Conservation (phyloP, 2,329 filamentous ascomycete genomes). For the Fusarium mangiferae region DNA sequence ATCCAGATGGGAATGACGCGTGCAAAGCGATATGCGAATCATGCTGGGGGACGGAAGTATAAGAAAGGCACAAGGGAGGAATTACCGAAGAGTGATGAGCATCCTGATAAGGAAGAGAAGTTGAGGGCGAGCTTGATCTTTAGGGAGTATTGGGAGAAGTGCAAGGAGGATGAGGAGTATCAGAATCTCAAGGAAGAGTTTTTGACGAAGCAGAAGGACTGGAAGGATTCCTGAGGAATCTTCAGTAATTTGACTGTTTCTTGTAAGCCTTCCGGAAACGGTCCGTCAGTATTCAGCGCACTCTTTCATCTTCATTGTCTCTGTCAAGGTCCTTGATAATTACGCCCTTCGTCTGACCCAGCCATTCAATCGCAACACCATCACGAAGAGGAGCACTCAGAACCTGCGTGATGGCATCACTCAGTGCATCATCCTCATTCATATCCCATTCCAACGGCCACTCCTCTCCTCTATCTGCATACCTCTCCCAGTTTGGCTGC, state of each 20-base stretch:
- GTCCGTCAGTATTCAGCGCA: too few species aligned
- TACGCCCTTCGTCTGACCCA: neutral
- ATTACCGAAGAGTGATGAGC: slow-evolving; percentile 20
- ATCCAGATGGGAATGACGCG: slow-evolving; percentile 74
- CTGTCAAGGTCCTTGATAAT: too few species aligned
- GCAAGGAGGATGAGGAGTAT: slow-evolving; percentile 38
- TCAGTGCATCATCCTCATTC: neutral
- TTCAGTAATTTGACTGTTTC: neutral
- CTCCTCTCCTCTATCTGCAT: neutral
- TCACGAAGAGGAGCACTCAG: neutral
- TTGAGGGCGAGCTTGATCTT: slow-evolving; percentile 35
- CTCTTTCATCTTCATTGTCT: neutral
- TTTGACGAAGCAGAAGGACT: neutral
- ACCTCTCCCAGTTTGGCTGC: neutral
- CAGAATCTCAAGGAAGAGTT: slow-evolving; percentile 28
- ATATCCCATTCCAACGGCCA: neutral
- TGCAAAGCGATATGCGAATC: slow-evolving; percentile 68
- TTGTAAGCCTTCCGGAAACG: fast-evolving
- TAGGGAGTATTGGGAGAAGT: slow-evolving; percentile 31
- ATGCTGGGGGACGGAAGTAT: slow-evolving; percentile 66
- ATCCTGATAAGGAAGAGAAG: slow-evolving; percentile 35
- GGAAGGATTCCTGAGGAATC: neutral
- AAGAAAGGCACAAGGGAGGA: slow-evolving; percentile 22
- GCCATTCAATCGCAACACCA: neutral
- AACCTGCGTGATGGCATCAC: neutral